Evolutionary conservation across 2,329 filamentous ascomycete genomes (phyloP), one percentile per base, ranked within the genome.

Genomic region (Blastomyces silverae): DNA sequence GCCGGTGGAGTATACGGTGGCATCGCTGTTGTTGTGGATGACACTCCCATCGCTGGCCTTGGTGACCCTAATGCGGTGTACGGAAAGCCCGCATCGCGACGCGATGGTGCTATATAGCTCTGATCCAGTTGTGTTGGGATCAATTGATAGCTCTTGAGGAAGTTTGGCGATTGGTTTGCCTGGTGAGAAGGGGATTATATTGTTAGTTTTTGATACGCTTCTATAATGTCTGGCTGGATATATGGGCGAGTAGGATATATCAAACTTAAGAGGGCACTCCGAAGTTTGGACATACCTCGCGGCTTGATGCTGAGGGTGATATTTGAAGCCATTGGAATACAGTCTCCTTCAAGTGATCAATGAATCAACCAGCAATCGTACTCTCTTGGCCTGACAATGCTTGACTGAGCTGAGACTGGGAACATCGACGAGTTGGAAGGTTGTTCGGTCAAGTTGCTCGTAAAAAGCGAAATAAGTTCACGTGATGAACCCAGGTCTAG

Each of bases 131-230:
- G 81, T 82, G 71, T 82, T 77, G 62, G 81, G 73, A 64, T 79
- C 75, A 65, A 87, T 77, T 63, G 77, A 80, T 67, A 85, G 77
- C 62, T 83, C 79, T 69, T 82, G 80, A 15, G 86, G 86, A 48
- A 89, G 82, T 66, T 80, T 82, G 68, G 80, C 81, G 72, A 88
- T 86, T 66, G 84, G 84, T 72, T 84, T 86, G 72, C 86, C 86
- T 87, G 70, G 58, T 31, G 34, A 58, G n/a, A 28, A 34, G 17
- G 48, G 11, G 15, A 62, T 31, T 56, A 28, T 50, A 7, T 44
- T 55, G 53, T 53, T 22, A 53, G 46, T 3, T 44, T 50, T 13
- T 5, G 10, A 48, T 61, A 15, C 13, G 20, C 3, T 52, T n/a
- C 48, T 6, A n/a, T 22, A 52, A 25, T 15, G 1, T 39, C 10